Base-by-base conservation (phyloP, 2,329 filamentous ascomycete species). In the Penicillium sp. region DNA sequence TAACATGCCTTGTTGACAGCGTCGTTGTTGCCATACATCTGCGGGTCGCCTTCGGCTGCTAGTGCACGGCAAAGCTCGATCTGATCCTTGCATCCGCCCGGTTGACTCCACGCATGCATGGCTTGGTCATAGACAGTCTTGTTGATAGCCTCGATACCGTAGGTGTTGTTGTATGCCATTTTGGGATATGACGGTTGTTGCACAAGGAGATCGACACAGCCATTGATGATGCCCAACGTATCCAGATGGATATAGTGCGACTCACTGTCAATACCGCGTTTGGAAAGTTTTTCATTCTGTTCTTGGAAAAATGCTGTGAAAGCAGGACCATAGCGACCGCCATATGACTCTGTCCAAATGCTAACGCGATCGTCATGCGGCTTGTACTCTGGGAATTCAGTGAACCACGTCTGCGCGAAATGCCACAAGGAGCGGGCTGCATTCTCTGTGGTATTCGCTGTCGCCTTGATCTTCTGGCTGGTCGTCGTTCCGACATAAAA, bases 381-480 rank as follows among this genome's bases (percentile, higher is more conserved):
- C 54, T 75, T 70, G 52, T 84, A 82, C 18, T 71, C 68, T 0
- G 77, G 79, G 41, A 84, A 84, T 18, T 77, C 72, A 3, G 74
- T 68, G 37, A 79, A 77, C 68, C 80, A 85, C 1, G 71, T 69
- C 53, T 80, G 76, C 0, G 74, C 68, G 57, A 79, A 78, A 49
- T 75, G 69, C 76, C 76, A 79, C 4, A 78, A 60, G 6, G 72
- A 69, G 44, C 70, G 66, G n/a, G 73, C 75, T 17, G 73, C 69
- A 49, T 73, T 73, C 35, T 68, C 59, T 0, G 73, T 76, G 4
- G 66, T 70, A 29, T 73, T 74, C 0, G 74, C 69, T 2, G 69
- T 69, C 2, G 61, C 52, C 5, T 65, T 66, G 6, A 48, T 30
- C 41, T 68, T 65, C 44, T 66, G 63, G 36, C 65, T 75, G 1